phyloP scores from a whole-genome alignment of 2,329 filamentous ascomycete species.

The Leptographium wingfieldii region DNA sequence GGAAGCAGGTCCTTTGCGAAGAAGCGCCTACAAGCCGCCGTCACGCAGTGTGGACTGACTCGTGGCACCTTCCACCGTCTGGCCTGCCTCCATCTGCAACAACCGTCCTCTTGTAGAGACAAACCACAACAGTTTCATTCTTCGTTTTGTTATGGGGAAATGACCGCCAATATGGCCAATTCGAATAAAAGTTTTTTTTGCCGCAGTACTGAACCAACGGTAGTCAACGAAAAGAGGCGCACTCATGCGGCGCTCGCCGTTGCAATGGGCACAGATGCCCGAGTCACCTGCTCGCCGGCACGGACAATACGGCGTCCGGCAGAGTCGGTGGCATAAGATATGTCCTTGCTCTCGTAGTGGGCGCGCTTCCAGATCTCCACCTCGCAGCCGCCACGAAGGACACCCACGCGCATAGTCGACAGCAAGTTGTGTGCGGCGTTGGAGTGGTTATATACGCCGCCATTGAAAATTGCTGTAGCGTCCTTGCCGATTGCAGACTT shows the following conservation, averaged over 20 bases:
- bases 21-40: neutral
- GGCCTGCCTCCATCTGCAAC: neutral
- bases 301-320: constrained; percentile 72
- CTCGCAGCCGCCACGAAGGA: constrained; percentile 75
- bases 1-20: neutral
- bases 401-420: constrained; percentile 77
- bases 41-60: neutral
- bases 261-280: constrained; percentile 64
- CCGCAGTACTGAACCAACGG: neutral
- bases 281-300: constrained; percentile 75
- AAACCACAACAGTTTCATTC: neutral
- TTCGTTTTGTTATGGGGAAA: neutral
- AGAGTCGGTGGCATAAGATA: constrained; percentile 67
- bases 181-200: no score
- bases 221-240: neutral
- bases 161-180: no score
- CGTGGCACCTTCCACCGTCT: neutral
- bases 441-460: constrained; percentile 79
- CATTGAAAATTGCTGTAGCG: constrained; percentile 83
- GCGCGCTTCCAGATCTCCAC: constrained; percentile 90
- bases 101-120: neutral
- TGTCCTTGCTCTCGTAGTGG: constrained; percentile 73
- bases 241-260: constrained; percentile 70
- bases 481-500: constrained; percentile 73
- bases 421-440: constrained; percentile 84